Conservation (phyloP, 768 basidiomycete species). For the Tephrocybe rancida region DNA sequence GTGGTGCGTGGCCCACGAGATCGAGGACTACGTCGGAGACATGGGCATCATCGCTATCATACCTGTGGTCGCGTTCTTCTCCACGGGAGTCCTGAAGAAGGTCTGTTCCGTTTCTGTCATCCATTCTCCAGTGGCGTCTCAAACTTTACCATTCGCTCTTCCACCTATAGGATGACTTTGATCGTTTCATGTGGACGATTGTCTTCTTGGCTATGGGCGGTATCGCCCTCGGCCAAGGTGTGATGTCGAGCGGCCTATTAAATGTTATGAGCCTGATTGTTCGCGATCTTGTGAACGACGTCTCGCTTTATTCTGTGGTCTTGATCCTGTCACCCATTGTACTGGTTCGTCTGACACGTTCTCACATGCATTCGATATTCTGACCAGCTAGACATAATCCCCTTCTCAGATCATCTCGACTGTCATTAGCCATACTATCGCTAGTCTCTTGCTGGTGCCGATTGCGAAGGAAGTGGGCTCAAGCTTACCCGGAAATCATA, state of each 20-base stretch:
- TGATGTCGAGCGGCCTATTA: constrained; percentile 85
- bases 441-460: constrained; percentile 92
- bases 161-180: constrained; percentile 80
- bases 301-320: constrained; percentile 69
- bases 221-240: constrained; percentile 93
- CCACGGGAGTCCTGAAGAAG: constrained; percentile 92
- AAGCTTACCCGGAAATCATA: constrained; percentile 69
- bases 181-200: constrained; percentile 92
- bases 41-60: constrained; percentile 98
- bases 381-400: not conserved
- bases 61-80: constrained; percentile 92
- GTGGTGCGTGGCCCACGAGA: constrained; percentile 86
- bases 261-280: constrained; percentile 72
- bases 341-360: constrained; percentile 48
- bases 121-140: not conserved
- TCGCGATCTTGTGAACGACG: constrained; percentile 58
- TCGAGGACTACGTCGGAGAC: constrained; percentile 82
- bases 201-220: constrained; percentile 99
- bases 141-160: constrained; percentile 5
- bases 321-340: constrained; percentile 70
- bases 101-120: constrained; percentile 37
- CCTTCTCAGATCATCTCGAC: constrained; percentile 77
- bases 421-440: constrained; percentile 97
- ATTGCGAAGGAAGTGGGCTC: constrained; percentile 90
- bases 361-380: not conserved